phyloP scores from a whole-genome alignment of 371 early-diverging fungal genomes.

The Dentiscutata heterogama region DNA sequence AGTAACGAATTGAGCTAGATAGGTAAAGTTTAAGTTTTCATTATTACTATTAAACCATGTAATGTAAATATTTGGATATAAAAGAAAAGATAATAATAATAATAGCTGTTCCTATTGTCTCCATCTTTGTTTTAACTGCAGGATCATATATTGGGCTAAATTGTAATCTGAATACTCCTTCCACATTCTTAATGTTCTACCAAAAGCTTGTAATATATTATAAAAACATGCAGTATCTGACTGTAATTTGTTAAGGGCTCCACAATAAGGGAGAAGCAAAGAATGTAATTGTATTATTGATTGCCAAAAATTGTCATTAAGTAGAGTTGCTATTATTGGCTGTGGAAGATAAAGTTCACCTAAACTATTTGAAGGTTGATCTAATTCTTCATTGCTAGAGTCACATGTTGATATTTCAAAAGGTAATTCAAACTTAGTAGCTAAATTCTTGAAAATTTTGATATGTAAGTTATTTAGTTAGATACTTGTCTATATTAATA shows the following conservation, averaged over 20 bases:
- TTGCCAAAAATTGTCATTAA: not conserved
- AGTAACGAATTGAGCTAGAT: not conserved
- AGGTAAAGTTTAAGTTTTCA: slow-evolving; percentile 20
- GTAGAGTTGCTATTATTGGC: not conserved
- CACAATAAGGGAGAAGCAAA: slow-evolving; percentile 24
- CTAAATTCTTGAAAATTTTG: too few species aligned
- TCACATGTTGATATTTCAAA: not conserved
- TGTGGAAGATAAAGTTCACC: not conserved
- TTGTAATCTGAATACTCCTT: not conserved
- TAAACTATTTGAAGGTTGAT: too few species aligned
- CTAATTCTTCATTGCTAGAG: not conserved
- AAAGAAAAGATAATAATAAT: not conserved
- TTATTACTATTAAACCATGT: not conserved
- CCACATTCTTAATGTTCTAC: slow-evolving; percentile 3
- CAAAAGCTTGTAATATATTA: slow-evolving; percentile 33
- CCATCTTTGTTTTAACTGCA: not conserved
- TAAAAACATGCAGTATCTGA: slow-evolving; percentile 19
- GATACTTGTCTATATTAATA: not conserved
- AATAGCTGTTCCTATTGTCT: not conserved
- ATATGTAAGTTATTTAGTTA: not conserved
- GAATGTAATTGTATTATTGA: not conserved
- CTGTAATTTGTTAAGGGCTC: slow-evolving; percentile 15
- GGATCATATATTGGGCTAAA: not conserved
- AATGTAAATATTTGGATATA: not conserved
- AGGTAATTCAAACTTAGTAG: not conserved